Evolutionary conservation across 2,329 filamentous ascomycete species (phyloP), one percentile per base, ranked within the genome.

Genomic region (Exophiala calicioides): DNA sequence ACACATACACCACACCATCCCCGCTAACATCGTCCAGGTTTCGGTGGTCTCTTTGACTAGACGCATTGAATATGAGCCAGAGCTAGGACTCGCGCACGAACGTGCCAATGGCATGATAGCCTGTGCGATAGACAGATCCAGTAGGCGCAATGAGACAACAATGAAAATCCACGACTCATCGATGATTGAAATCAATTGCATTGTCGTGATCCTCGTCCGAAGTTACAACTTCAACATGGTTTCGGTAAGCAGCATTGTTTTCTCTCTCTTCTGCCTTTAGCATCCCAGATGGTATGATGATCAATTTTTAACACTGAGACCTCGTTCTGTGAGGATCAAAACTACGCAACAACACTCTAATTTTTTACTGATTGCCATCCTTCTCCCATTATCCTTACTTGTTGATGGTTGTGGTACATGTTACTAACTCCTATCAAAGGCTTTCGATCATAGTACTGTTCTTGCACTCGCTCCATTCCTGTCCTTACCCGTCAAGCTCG

Each of bases 11-110:
- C 83, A 51, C 18, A 18, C 15, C 18, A 32, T 18, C 33, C 55
- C 62, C 61, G 75, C 77, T 70, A 58, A 62, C 43, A 13, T 20
- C 15, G 21, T 3, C 18, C 56, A 69, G 84, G 84, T 69, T 90
- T 91, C 78, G 87, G 85, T 71, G 84, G 84, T 80, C 82, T 91
- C 68, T 91, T 93, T 71, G 78, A 79, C 67, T 81, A 81, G 75
- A 62, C 37, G 40, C 33, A 44, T 47, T 47, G 26, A 21, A 42
- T 57, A 38, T 47, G 47, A 61, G 59, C 60, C 60, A 56, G 59
- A 35, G 34, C 46, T 29, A 29, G 62, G 47, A 57, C 53, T 61
- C 60, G 66, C 70, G 63, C 67, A 67, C 61, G 65, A 66, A 62
- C 64, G 62, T 58, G 51, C 60, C 54, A 58, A 63, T 60, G 48